Evolutionary conservation across 768 basidiomycete genomes (phyloP), one percentile per base, ranked within the genome.

Genomic region (Lyophyllum shimeji): DNA sequence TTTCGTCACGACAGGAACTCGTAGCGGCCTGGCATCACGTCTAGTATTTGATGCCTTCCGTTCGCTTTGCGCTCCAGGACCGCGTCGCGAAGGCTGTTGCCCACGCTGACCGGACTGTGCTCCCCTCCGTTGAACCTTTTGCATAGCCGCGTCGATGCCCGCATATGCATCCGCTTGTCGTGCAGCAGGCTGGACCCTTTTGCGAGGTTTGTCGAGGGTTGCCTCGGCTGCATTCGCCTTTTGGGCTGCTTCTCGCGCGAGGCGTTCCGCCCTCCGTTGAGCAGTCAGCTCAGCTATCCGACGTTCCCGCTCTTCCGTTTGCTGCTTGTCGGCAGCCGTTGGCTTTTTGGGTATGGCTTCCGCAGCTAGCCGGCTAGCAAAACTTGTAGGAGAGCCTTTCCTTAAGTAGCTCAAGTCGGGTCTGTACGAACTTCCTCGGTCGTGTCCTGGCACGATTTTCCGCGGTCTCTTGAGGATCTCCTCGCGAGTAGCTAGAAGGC

Each of bases 341-440:
- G 40, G 49, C 45, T 47, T 55, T 34, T 45, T 6, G 31, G 33
- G 45, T 33, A 42, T 56, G 27, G 64, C 49, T 18, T 65, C 58
- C 2, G 46, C 46, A 21, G 59, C 59, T 48, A 65, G 40, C 42
- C 56, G 57, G 31, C 64, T 58, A 27, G 72, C 66, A 4, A 73
- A 51, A 46, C 64, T 65, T 31, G 45, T 57, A 17, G 57, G 49
- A 27, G 62, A 56, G 18, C 60, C 64, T 48, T 68, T 58, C 29
- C 61, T 60, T 40, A 72, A 65, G 42, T 71, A 71, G 46, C 61
- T 68, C 27, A 72, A 56, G 60, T 72, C 68, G 29, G 67, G 60
- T 31, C 58, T 59, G 56, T 60, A 57, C 17, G 43, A n/a, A 2
- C 17, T 50, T 29, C 44, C 29, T 34, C 33, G 47, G 27, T 23